A percentile compares a stretch with the other conserved stretches of the same genome.
These are phyloP conservation scores for Uncinocarpus reesii DNA, from an alignment of 2,329 filamentous ascomycete genomes.

Conservation along the genomic window DNA sequence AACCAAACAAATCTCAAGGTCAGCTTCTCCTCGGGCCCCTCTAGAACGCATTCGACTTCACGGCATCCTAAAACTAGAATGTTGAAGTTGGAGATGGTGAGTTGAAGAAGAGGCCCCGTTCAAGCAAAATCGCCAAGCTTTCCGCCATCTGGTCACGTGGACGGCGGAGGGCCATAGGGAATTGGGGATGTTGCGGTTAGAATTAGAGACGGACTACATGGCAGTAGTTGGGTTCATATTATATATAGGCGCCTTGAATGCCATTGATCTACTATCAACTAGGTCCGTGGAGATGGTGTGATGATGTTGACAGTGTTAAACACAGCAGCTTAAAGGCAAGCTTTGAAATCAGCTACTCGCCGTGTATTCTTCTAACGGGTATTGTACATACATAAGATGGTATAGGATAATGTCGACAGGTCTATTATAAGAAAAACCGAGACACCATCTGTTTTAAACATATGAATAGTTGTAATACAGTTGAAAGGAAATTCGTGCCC, in stretches of 20 bases:
- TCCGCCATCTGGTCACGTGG: conserved; percentile 4
- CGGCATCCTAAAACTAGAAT: background rate
- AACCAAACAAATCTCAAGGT: background rate
- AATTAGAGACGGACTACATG: too few species aligned
- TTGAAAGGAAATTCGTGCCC: conserved; percentile 8
- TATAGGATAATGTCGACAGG: background rate
- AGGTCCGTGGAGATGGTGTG: too few species aligned
- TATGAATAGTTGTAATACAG: background rate
- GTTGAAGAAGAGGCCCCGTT: too few species aligned
- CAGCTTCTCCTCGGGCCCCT: background rate
- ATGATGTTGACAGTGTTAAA: too few species aligned
- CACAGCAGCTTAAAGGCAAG: too few species aligned
- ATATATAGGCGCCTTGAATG: too few species aligned
- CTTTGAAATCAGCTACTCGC: too few species aligned
- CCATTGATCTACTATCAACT: too few species aligned
- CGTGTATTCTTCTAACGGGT: too few species aligned
- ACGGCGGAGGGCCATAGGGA: too few species aligned
- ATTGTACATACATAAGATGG: conserved; percentile 1
- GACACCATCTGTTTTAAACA: background rate
- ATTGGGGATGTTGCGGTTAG: too few species aligned
- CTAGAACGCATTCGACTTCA: background rate
- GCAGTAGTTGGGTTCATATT: too few species aligned
- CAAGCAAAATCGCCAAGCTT: conserved; percentile 3
- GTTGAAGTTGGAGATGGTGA: background rate
- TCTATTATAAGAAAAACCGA: background rate